Evolutionary conservation across 768 basidiomycete genomes (phyloP).

Genomic region (Neoboletus magnificus): DNA sequence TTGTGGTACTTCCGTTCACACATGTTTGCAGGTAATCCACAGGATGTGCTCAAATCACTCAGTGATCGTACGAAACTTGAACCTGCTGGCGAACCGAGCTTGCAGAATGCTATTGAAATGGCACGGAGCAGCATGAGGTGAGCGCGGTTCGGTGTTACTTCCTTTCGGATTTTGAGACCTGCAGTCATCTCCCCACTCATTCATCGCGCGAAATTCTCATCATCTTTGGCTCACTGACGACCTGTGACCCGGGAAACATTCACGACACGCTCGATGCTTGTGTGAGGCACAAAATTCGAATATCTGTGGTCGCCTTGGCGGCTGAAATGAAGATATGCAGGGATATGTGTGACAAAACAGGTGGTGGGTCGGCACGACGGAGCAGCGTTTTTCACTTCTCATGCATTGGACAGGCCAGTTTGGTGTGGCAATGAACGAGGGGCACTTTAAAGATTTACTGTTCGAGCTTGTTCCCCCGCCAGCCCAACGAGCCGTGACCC

Average conservation of each 20-base stretch:
- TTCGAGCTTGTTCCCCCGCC: slow-evolving; percentile 97
- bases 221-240: slow-evolving; percentile 93
- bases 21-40: slow-evolving; percentile 74
- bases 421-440: slow-evolving; percentile 97
- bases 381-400: slow-evolving; percentile 2
- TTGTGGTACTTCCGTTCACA: slow-evolving; percentile 1
- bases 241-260: slow-evolving; percentile 95
- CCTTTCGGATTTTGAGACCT: slow-evolving; percentile 3
- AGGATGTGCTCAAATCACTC: slow-evolving; percentile 87
- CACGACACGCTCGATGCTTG: slow-evolving; percentile 91
- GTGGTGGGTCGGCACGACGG: slow-evolving; percentile 49
- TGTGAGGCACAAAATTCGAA: slow-evolving; percentile 78
- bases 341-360: slow-evolving; percentile 86
- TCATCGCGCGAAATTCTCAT: slow-evolving; percentile 94
- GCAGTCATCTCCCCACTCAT: slow-evolving; percentile 93
- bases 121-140: slow-evolving; percentile 92
- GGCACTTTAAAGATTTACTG: slow-evolving; percentile 91
- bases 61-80: slow-evolving; percentile 85
- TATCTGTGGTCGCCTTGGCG: slow-evolving; percentile 90
- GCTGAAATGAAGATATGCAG: slow-evolving; percentile 99
- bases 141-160: neutral
- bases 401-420: slow-evolving; percentile 60
- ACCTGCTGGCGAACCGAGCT: slow-evolving; percentile 87
- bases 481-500: slow-evolving; percentile 61
- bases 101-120: slow-evolving; percentile 98